phyloP scores from a whole-genome alignment of 495 filamentous ascomycete genomes.

The Aspergillus diversus region DNA sequence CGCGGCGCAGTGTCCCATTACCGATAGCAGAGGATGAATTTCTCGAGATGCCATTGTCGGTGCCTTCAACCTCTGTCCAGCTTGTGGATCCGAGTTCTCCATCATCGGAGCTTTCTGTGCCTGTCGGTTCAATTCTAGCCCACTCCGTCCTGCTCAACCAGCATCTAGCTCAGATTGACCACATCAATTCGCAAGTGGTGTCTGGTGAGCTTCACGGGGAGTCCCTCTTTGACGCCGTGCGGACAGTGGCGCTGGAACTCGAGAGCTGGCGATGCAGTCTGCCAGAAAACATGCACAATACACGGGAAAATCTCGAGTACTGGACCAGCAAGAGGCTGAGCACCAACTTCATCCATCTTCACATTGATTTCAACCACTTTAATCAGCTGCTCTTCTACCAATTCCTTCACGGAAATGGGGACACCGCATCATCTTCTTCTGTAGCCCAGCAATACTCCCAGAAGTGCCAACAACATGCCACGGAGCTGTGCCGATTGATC shows the following conservation, averaged over 20 bases:
- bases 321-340: neutral
- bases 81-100: neutral
- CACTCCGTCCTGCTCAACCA: neutral
- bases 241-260: neutral
- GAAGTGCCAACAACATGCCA: conserved; percentile 2
- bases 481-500: neutral
- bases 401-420: neutral
- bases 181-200: neutral
- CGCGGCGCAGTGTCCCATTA: neutral
- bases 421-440: neutral
- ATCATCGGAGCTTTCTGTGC: neutral
- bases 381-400: conserved; percentile 11
- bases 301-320: neutral
- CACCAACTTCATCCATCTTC: neutral
- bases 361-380: conserved; percentile 6
- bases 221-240: neutral
- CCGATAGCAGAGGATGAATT: neutral
- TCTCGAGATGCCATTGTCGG: neutral
- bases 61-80: neutral
- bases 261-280: neutral
- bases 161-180: neutral
- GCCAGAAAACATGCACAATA: neutral
- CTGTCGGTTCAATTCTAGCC: neutral
- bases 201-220: neutral
- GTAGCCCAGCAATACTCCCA: neutral